Evolutionary conservation across 768 basidiomycete species (phyloP).

Genomic region (Leccinum arenicola): DNA sequence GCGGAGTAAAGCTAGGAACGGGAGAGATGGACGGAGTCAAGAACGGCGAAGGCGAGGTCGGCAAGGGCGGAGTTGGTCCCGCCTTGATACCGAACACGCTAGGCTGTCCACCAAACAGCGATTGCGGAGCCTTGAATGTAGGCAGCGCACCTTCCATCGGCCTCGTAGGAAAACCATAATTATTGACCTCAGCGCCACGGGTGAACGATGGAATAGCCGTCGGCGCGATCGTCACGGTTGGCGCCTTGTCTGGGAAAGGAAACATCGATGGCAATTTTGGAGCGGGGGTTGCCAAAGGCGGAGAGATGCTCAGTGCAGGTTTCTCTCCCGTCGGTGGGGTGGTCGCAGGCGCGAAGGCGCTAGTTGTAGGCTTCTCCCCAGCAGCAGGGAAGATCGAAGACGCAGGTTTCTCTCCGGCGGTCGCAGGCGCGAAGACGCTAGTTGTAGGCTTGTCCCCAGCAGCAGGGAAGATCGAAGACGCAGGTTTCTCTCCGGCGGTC

Average conservation of each 20-base stretch:
- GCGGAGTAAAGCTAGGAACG: constrained; percentile 4
- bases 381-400: too few relatives aligned
- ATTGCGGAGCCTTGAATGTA: constrained; percentile 1
- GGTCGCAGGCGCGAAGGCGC: too few relatives aligned
- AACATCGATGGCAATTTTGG: neutral
- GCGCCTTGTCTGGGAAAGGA: neutral
- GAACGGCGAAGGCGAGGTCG: constrained; percentile 5
- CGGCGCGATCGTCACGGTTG: constrained; percentile 3
- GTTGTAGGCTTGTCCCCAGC: neutral
- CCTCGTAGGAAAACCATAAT: constrained; percentile 4
- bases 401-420: neutral
- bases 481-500: neutral
- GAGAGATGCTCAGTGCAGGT: too few relatives aligned
- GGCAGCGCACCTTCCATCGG: neutral
- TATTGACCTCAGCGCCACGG: neutral
- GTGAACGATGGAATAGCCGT: constrained; percentile 8
- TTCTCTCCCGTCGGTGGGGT: too few relatives aligned
- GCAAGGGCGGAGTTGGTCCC: neutral
- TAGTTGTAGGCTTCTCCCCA: too few relatives aligned
- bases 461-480: neutral
- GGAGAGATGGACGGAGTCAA: neutral
- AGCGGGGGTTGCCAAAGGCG: too few relatives aligned
- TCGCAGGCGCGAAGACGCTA: neutral
- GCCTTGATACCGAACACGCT: constrained; percentile 5
- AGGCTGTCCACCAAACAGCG: constrained; percentile 14